A percentile compares a stretch with the other conserved stretches of the same genome.
These are phyloP conservation scores for Chrysosporium queenslandicum DNA, from an alignment of 2,329 filamentous ascomycete genomes.

Conservation along the genomic window DNA sequence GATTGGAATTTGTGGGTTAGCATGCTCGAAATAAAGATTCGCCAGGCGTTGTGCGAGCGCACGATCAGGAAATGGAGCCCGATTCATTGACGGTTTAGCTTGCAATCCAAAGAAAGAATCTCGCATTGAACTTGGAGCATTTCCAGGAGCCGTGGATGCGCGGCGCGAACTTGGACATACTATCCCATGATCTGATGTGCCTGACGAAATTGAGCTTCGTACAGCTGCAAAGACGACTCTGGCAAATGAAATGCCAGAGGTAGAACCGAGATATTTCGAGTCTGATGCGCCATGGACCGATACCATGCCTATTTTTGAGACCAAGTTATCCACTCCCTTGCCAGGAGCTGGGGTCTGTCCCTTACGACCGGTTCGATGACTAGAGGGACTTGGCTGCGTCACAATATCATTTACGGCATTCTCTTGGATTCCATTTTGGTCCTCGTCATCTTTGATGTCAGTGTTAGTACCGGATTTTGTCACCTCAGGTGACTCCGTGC, in stretches of 20 bases:
- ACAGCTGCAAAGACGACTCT: slow-evolving; percentile 89
- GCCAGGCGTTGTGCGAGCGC: slow-evolving; percentile 64
- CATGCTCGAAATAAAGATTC: slow-evolving; percentile 85
- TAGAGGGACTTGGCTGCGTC: slow-evolving; percentile 1
- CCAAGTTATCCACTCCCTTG: slow-evolving; percentile 51
- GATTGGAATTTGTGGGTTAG: slow-evolving; percentile 91
- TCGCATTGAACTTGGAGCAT: slow-evolving; percentile 64
- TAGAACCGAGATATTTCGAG: slow-evolving; percentile 70
- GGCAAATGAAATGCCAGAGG: slow-evolving; percentile 87
- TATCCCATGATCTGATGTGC: slow-evolving; percentile 54
- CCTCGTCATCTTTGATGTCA: slow-evolving; percentile 12
- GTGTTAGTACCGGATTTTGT: background rate
- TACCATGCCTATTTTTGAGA: slow-evolving; percentile 62
- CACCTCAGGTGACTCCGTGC: background rate
- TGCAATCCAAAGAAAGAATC: slow-evolving; percentile 97
- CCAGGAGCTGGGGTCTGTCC: slow-evolving; percentile 45
- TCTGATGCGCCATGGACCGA: slow-evolving; percentile 70
- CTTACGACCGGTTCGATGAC: slow-evolving; percentile 28
- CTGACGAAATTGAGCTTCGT: slow-evolving; percentile 57
- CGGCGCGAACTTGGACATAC: slow-evolving; percentile 49
- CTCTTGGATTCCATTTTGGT: background rate
- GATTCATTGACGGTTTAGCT: slow-evolving; percentile 76
- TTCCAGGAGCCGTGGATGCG: slow-evolving; percentile 41
- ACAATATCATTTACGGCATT: slow-evolving; percentile 1
- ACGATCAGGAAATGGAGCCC: slow-evolving; percentile 71